Percentiles rank a stretch among this genome's conserved stretches.
Evolutionary conservation across 2,329 filamentous ascomycete genomes (phyloP).

Genomic region (Colletotrichum endophyticum): DNA sequence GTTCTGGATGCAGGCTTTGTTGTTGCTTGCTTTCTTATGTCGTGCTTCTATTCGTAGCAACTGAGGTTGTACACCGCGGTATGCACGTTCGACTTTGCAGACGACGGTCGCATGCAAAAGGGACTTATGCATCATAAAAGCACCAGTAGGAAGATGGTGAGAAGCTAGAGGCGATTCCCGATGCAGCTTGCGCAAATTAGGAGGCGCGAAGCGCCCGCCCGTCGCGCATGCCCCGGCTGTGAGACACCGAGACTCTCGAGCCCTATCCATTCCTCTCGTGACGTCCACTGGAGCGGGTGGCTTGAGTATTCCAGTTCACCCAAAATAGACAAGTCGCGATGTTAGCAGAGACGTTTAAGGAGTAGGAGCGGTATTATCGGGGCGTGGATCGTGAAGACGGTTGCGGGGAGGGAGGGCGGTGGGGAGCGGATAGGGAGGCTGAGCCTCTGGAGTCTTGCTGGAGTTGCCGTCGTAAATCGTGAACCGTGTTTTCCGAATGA

Average conservation of each 20-base stretch:
- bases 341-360: background rate
- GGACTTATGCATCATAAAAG: background rate
- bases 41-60: background rate
- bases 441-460: background rate
- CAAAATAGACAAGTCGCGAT: background rate
- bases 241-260: background rate
- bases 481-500: background rate
- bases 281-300: background rate
- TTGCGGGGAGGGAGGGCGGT: background rate
- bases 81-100: background rate
- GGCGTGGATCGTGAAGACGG: background rate
- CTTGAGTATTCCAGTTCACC: background rate
- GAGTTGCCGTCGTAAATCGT: background rate
- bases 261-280: background rate
- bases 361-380: slow-evolving; percentile 1
- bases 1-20: background rate
- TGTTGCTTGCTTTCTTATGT: background rate
- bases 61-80: background rate
- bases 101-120: background rate
- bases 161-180: background rate
- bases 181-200: background rate
- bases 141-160: background rate
- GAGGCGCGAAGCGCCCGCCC: background rate
- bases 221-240: background rate
- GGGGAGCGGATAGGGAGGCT: background rate